Base-by-base conservation (phyloP, 495 filamentous ascomycete species). In the Annulohypoxylon bovei region DNA sequence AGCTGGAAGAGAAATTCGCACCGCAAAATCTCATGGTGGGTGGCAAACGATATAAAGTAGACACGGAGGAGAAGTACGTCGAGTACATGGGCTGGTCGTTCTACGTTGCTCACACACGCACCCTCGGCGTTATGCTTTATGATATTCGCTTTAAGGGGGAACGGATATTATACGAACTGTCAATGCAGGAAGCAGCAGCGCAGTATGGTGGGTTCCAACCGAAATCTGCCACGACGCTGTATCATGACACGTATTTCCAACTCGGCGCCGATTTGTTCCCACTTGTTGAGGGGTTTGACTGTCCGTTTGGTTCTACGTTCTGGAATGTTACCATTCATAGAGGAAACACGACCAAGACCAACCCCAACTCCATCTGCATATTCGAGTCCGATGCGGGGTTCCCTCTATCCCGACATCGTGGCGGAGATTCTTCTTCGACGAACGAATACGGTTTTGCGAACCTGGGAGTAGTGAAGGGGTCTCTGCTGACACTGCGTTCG, bases 71-170 rank as follows among this genome's bases (percentile, higher is more conserved):
- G 59, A 77, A 83, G 25, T 87, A 85, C 60, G 81, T 87, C 42
- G 73, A 82, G 58, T 88, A 82, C 81, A 81, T 88, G 78, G 86
- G 83, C 25, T 88, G 86, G 72, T 75, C 77, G 1, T 88, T 88
- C 76, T 88, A 83, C 67, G 76, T 85, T 16, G 72, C 79, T 6
- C 84, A 82, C 63, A 78, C 80, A 14, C 76, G 78, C 42, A 81
- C 81, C 33, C 75, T 82, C 0, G 85, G 85, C 6, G 57, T 88
- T n/a, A 67, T 73, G 52, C 73, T 88, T 28, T 84, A 80, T 60
- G 80, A 88, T 64, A 82, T 88, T 65, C 75, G 77, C 8, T 88
- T 83, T 74, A 84, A 87, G 71, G 86, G 83, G 16, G 80, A 87
- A 37, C 75, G 84, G 4, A 81, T 88, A 20, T 78, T 88, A 23